Evolutionary conservation across 495 filamentous ascomycete species (phyloP).

Genomic region (Aspergillus leporis): DNA sequence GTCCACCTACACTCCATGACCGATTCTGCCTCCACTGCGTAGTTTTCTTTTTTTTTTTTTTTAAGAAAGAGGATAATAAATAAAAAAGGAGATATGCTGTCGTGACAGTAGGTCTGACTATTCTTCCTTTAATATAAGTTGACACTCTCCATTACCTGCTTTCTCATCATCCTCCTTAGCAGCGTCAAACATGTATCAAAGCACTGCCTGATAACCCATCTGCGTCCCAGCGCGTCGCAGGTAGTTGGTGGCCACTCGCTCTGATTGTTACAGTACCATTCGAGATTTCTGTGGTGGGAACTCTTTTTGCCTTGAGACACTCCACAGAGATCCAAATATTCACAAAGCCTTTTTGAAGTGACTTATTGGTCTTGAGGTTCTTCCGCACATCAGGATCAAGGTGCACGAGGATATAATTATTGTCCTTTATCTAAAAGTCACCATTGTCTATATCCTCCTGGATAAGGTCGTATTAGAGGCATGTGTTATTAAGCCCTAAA

Average conservation of each 20-base stretch:
- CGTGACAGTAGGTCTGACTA: slow-evolving; percentile 23
- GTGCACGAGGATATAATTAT: slow-evolving; percentile 16
- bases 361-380: slow-evolving; percentile 32
- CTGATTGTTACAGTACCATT: slow-evolving; percentile 19
- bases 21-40: no score
- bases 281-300: slow-evolving; percentile 25
- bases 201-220: slow-evolving; percentile 23
- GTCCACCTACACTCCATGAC: no score
- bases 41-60: no score
- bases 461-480: slow-evolving; percentile 20
- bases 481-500: no score
- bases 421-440: slow-evolving; percentile 16
- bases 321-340: slow-evolving; percentile 25
- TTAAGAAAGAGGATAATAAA: no score
- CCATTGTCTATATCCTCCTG: slow-evolving; percentile 20
- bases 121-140: slow-evolving; percentile 19
- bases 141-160: slow-evolving; percentile 27
- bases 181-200: slow-evolving; percentile 28
- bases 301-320: slow-evolving; percentile 22
- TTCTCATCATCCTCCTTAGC: slow-evolving; percentile 28
- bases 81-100: no score
- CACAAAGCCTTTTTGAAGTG: slow-evolving; percentile 27
- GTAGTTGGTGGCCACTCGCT: slow-evolving; percentile 31
- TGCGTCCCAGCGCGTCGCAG: slow-evolving; percentile 23
- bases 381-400: slow-evolving; percentile 25